Conservation (phyloP, 352 stramenopile genomes). For the Pythium insidiosum region DNA sequence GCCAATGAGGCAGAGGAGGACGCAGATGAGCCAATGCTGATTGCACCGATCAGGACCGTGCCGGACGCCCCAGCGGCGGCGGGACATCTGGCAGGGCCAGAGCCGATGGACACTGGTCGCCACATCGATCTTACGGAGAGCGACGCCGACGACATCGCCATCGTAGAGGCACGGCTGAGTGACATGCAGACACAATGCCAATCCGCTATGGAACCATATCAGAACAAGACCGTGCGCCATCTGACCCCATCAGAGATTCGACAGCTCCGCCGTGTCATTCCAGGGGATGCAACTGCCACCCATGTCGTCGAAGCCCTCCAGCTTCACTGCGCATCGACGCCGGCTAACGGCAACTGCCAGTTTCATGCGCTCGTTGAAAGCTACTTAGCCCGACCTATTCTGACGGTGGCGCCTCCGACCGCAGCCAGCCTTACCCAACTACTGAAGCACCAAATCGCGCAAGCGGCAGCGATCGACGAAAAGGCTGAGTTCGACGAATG, state of each 20-base stretch:
- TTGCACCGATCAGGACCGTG: too few species aligned
- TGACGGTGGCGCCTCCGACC: background rate
- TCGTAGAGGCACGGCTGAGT: background rate
- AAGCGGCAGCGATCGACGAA: background rate
- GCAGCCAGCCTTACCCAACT: background rate
- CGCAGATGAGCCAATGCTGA: too few species aligned
- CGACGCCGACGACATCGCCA: background rate
- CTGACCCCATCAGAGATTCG: too few species aligned
- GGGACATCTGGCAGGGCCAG: too few species aligned
- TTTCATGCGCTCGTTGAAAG: constrained; percentile 1
- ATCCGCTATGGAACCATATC: background rate
- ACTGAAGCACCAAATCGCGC: background rate
- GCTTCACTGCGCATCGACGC: background rate
- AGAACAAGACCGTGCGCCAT: background rate
- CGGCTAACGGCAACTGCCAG: constrained; percentile 3
- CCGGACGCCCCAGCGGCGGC: too few species aligned
- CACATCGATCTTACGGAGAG: background rate
- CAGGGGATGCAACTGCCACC: background rate
- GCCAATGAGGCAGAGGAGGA: too few species aligned
- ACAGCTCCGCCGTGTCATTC: too few species aligned
- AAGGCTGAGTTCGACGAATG: background rate
- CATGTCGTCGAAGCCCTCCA: constrained; percentile 1
- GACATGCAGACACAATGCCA: background rate
- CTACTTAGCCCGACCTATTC: background rate
- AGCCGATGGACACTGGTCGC: too few species aligned